These are phyloP conservation scores for Albatrellus sp. DNA, from an alignment of 1,284 basidiomycete genomes.

Conservation along the genomic window DNA sequence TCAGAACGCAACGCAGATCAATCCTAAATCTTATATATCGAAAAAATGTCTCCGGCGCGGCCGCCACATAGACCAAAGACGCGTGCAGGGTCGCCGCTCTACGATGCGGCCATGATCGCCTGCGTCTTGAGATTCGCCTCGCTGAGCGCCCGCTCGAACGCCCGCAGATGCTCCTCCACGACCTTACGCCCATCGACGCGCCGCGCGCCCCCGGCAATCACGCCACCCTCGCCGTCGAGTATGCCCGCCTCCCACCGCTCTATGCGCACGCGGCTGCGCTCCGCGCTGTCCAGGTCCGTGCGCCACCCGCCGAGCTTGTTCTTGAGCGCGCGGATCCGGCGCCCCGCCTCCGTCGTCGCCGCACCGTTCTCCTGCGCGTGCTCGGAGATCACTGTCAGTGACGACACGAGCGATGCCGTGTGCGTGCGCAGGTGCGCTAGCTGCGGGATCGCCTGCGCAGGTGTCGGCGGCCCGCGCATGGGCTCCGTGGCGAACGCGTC, in stretches of 20 bases:
- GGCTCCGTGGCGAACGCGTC: slow-evolving; percentile 17
- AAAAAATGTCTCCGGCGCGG: not conserved
- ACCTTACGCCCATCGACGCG: slow-evolving; percentile 52
- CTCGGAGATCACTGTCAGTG: slow-evolving; percentile 67
- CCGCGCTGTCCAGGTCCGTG: slow-evolving; percentile 69
- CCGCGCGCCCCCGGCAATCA: slow-evolving; percentile 9
- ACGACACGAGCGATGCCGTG: slow-evolving; percentile 60
- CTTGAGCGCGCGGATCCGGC: slow-evolving; percentile 70
- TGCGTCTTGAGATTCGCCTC: slow-evolving; percentile 65
- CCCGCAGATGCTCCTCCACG: slow-evolving; percentile 62
- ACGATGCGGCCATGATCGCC: slow-evolving; percentile 56
- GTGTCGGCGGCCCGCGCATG: slow-evolving; percentile 35
- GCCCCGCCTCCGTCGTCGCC: slow-evolving; percentile 68
- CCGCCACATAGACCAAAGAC: not conserved
- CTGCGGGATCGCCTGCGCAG: slow-evolving; percentile 44
- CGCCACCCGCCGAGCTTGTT: slow-evolving; percentile 70
- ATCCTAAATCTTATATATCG: not conserved
- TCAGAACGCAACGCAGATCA: not conserved
- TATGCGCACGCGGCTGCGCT: slow-evolving; percentile 58
- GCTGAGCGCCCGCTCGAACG: slow-evolving; percentile 55
- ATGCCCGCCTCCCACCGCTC: slow-evolving; percentile 65
- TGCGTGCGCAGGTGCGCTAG: slow-evolving; percentile 58
- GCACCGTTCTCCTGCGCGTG: slow-evolving; percentile 77
- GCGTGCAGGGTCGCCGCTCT: slow-evolving; percentile 1
- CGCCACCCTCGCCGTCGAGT: slow-evolving; percentile 26